A percentile compares a stretch with the other conserved stretches of the same genome.
These are phyloP conservation scores for Kwoniella dejecticola DNA, from an alignment of 768 basidiomycete species.

Conservation along the genomic window DNA sequence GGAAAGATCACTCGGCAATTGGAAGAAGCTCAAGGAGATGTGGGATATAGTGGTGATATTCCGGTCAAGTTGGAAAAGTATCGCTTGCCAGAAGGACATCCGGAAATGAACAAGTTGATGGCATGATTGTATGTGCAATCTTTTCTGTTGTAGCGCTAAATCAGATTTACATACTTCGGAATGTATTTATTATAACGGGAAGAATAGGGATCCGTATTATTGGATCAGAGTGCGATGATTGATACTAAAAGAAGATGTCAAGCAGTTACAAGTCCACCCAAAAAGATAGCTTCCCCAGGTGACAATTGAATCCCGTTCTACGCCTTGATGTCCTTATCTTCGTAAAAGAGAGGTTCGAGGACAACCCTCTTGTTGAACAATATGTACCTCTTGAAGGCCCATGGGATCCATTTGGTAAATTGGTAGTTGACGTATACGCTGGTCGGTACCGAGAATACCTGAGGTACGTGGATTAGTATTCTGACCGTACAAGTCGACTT, in stretches of 20 bases:
- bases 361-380: conserved; percentile 25
- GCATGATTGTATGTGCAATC: neutral
- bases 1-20: conserved; percentile 23
- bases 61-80: conserved; percentile 30
- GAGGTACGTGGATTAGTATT: neutral
- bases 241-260: no score
- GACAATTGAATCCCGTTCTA: no score
- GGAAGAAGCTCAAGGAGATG: conserved; percentile 29
- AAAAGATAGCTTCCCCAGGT: no score
- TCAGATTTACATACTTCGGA: no score
- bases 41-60: conserved; percentile 29
- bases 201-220: no score
- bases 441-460: conserved; percentile 49
- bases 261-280: no score
- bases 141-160: no score
- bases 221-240: no score
- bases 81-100: conserved; percentile 29
- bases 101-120: conserved; percentile 24
- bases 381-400: conserved; percentile 49
- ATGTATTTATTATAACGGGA: no score
- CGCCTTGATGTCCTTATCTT: conserved; percentile 14
- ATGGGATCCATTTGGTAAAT: conserved; percentile 39
- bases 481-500: neutral
- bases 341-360: conserved; percentile 12
- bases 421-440: conserved; percentile 40